Percentiles rank a stretch among this genome's conserved stretches.
These are phyloP conservation scores for Hamigera avellanea DNA, from an alignment of 495 filamentous ascomycete species.

Conservation along the genomic window DNA sequence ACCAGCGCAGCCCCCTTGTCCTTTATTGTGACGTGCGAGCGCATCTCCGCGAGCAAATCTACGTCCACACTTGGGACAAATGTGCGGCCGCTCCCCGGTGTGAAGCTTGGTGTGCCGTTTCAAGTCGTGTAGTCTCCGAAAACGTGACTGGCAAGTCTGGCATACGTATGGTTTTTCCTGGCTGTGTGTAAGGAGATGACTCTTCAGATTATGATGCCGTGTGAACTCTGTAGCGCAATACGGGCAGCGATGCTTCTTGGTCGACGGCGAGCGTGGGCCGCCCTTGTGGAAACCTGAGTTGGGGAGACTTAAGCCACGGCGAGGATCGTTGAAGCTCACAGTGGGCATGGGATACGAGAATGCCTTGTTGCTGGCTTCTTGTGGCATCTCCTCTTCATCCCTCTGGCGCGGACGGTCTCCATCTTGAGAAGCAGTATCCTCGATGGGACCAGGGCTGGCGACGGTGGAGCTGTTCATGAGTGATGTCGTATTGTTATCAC, in stretches of 20 bases:
- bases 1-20: constrained; percentile 90
- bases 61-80: constrained; percentile 85
- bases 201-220: constrained; percentile 97
- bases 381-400: constrained; percentile 26
- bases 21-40: constrained; percentile 87
- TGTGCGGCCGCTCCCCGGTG: constrained; percentile 90
- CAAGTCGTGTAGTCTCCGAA: constrained; percentile 85
- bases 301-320: constrained; percentile 67
- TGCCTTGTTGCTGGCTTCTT: constrained; percentile 36
- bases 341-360: constrained; percentile 41
- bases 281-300: constrained; percentile 49
- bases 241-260: constrained; percentile 89
- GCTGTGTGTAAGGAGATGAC: constrained; percentile 92
- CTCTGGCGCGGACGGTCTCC: constrained; percentile 26
- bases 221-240: constrained; percentile 97
- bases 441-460: constrained; percentile 36
- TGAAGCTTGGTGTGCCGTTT: constrained; percentile 96
- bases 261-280: constrained; percentile 57
- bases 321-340: constrained; percentile 31
- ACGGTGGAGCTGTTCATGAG: constrained; percentile 33
- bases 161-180: constrained; percentile 97
- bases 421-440: constrained; percentile 32
- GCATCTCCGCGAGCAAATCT: constrained; percentile 95
- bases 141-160: constrained; percentile 76
- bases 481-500: constrained; percentile 17